phyloP scores from a whole-genome alignment of 2,329 filamentous ascomycete species.

The Penicillium psychrosexuale region DNA sequence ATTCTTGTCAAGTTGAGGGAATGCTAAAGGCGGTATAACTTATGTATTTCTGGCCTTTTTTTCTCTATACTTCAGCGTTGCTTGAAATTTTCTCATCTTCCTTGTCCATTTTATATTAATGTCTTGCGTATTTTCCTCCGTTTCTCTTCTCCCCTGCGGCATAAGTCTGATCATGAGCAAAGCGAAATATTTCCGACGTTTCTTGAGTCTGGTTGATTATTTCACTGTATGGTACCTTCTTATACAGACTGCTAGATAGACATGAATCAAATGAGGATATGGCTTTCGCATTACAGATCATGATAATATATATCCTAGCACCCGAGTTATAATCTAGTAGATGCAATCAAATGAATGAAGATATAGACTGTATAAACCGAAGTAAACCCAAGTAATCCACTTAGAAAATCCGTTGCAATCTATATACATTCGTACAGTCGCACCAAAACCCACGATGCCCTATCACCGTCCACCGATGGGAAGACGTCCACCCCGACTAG shows the following conservation, averaged over 20 bases:
- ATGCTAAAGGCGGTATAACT: conserved; percentile 3
- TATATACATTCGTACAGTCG: neutral
- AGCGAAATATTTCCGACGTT: conserved; percentile 8
- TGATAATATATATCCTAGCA: neutral
- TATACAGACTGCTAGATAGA: conserved; percentile 13
- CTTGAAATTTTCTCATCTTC: conserved; percentile 9
- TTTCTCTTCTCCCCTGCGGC: conserved; percentile 7
- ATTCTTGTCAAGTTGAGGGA: conserved; percentile 2
- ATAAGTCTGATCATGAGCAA: conserved; percentile 19
- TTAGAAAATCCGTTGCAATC: neutral
- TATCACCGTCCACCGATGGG: conserved; percentile 15
- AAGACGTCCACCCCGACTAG: conserved; percentile 29
- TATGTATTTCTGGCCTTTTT: conserved; percentile 11
- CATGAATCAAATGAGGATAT: conserved; percentile 5
- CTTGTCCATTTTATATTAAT: conserved; percentile 26
- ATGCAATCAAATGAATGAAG: neutral
- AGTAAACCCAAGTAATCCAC: too few relatives aligned
- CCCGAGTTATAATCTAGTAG: neutral
- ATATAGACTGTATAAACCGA: neutral
- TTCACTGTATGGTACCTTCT: neutral
- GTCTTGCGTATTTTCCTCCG: conserved; percentile 16
- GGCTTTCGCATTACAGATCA: neutral
- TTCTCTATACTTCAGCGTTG: conserved; percentile 9
- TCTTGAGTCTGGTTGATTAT: neutral
- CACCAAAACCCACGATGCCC: neutral